Evolutionary conservation across 257 asterid species (phyloP).

Genomic region (Eucommia ulmoides): DNA sequence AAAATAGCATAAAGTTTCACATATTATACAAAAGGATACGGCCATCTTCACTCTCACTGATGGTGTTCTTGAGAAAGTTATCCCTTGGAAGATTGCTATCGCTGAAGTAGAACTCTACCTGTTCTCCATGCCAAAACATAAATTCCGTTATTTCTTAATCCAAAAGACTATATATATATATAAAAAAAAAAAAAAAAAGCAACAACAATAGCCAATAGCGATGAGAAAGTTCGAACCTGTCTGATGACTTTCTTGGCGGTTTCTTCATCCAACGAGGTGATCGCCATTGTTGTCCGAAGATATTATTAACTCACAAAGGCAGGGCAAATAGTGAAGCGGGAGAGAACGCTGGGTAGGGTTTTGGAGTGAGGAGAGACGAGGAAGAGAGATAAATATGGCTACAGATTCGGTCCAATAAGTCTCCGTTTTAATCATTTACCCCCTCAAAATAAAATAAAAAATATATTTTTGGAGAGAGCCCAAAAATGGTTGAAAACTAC

Average conservation of each 20-base stretch:
- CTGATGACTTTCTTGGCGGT: constrained; percentile 78
- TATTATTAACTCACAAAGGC: no score
- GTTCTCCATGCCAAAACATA: constrained; percentile 3
- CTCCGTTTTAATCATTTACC: no score
- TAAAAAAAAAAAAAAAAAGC: background rate
- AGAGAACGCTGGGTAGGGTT: constrained; percentile 11
- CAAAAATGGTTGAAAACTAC: no score
- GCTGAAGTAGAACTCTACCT: constrained; percentile 96
- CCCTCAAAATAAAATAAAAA: no score
- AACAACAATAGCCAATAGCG: background rate
- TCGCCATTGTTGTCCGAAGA: no score
- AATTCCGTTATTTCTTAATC: background rate
- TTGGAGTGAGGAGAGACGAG: no score
- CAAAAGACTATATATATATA: background rate
- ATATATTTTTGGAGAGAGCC: no score
- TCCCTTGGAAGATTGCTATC: constrained; percentile 98
- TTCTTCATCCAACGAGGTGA: constrained; percentile 53
- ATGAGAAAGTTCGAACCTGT: constrained; percentile 39
- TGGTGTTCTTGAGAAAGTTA: constrained; percentile 45
- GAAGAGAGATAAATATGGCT: no score
- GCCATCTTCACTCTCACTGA: constrained; percentile 76
- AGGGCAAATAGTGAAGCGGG: no score
- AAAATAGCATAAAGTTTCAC: no score
- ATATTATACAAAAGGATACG: constrained; percentile 81
- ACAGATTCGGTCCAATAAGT: no score